A percentile compares a stretch with the other conserved stretches of the same genome.
These are phyloP conservation scores for Psilocybe azurescens DNA, from an alignment of 768 basidiomycete species.

Conservation along the genomic window DNA sequence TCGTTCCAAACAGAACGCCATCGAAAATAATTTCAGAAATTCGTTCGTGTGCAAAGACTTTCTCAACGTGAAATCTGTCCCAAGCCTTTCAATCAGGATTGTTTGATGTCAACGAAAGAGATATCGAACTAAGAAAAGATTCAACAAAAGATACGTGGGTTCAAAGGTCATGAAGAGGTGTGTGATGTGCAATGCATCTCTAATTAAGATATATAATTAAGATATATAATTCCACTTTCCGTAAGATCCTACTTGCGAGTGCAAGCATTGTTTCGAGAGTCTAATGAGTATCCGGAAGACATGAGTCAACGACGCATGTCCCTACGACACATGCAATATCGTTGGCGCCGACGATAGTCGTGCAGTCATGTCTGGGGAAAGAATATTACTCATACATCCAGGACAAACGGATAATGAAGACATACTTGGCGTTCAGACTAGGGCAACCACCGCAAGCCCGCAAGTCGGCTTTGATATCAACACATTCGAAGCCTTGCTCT, in stretches of 20 bases:
- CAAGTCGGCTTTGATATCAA: slow-evolving; percentile 17
- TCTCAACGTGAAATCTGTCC: too few species aligned
- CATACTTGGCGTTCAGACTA: slow-evolving; percentile 18
- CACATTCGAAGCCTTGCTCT: slow-evolving; percentile 16
- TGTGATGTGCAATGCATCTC: background rate
- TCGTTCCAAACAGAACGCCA: too few species aligned
- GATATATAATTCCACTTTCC: too few species aligned
- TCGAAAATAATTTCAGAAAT: too few species aligned
- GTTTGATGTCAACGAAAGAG: too few species aligned
- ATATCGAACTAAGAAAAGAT: too few species aligned
- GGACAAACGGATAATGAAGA: background rate
- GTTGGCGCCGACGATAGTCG: slow-evolving; percentile 13
- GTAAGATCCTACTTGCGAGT: slow-evolving; percentile 11
- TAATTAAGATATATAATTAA: background rate
- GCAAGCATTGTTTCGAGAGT: slow-evolving; percentile 11
- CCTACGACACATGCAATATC: slow-evolving; percentile 16
- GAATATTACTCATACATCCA: background rate
- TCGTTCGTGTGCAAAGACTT: too few species aligned
- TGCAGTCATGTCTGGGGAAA: slow-evolving; percentile 18
- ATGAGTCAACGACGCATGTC: slow-evolving; percentile 17
- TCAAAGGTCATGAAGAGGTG: background rate
- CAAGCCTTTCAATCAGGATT: too few species aligned
- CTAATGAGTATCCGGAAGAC: slow-evolving; percentile 9
- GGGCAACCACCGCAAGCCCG: slow-evolving; percentile 20
- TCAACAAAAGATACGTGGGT: background rate